Base-by-base conservation (phyloP, 495 filamentous ascomycete species). In the Gamarada debralockiae region DNA sequence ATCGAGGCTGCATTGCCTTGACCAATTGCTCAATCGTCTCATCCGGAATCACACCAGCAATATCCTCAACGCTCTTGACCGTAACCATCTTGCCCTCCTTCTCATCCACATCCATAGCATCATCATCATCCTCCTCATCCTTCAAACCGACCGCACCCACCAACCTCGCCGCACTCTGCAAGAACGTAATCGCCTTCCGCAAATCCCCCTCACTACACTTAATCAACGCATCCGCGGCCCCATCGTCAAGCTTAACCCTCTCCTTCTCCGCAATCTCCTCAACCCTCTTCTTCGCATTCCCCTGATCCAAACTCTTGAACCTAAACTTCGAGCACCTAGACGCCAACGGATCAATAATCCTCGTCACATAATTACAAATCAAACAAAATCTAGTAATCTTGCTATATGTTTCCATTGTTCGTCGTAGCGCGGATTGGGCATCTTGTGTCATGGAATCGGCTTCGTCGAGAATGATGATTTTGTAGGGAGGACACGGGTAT, bases 361-460 rank as follows among this genome's bases (percentile, higher is more conserved):
- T 74, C 0, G 93, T 97, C 27, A 99, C 92, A 61, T 97, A 99
- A 71, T 99, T 99, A 71, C 93, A 99, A 36, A 97, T 91, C 12
- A 99, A 75, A 67, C 95, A 97, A 70, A 99, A 99, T 20, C 93
- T 77, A 5, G 93, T 99, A 64, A 97, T 97, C 64, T 88, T 90
- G 69, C 81, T 87, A 69, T 97, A 97, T 47, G 89, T 93, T 74
- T 98, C 93, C 93, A 98, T 98, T 6, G 93, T 97, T 34, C 93
- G 80, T 51, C 93, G 76, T 37, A 98, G 77, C 3, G 93, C 93
- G 42, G 83, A 85, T 75, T 98, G 93, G 38, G 93, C 93, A 68
- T 98, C 93, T 69, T 97, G 95, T 31, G 95, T 98, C 93, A 98
- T 97, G 65, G 84, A 89, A 67, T 98, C 93, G 44, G 93, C 93